Evolutionary conservation across 1,139 yeast genomes (phyloP), one percentile per base, ranked within the genome.

Genomic region (Protomyces inundatus): DNA sequence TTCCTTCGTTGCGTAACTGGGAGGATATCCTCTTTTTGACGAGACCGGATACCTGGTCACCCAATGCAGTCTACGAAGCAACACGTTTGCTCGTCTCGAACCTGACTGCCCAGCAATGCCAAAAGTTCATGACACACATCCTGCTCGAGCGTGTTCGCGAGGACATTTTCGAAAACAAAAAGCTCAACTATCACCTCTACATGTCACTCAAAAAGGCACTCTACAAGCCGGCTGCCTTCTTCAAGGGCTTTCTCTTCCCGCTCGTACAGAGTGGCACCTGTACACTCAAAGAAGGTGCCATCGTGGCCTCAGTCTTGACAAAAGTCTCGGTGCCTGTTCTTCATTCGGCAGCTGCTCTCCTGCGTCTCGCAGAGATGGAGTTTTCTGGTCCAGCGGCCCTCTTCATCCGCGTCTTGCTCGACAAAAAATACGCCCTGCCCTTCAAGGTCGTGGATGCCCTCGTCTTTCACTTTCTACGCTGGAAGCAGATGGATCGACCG

Each of bases 151-250:
- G 96, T 73, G 90, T 93, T 74, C 84, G 97, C 75, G 81, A 81
- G 50, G 88, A 89, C 66, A 87, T 93, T 64, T 95, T 88, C 71
- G 88, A 86, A 48, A 85, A 86, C 69, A 76, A 77, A 68, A 75
- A 76, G 12, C 76, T 79, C 78, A 91, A 95, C 76, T 93, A 93
- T 74, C 99, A 93, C 74, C 80, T 93, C 57, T 93, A 93, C 76
- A 84, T 97, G 72, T 86, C 98, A 0, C 78, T 93, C 70, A 91
- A 91, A 75, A 95, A 95, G 77, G 84, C 97, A 0, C 81, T 95
- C 64, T 93, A 93, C 79, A 95, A 93, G 76, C 98, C 99, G 34
- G 93, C 95, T 65, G 98, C 98, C 14, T 95, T 91, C 72, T 93
- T 93, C 81, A 91, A 90, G 76, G 99, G 98, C 0, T 91, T 93